Conservation (phyloP, 2,329 filamentous ascomycete species). For the Neurospora sp. region DNA sequence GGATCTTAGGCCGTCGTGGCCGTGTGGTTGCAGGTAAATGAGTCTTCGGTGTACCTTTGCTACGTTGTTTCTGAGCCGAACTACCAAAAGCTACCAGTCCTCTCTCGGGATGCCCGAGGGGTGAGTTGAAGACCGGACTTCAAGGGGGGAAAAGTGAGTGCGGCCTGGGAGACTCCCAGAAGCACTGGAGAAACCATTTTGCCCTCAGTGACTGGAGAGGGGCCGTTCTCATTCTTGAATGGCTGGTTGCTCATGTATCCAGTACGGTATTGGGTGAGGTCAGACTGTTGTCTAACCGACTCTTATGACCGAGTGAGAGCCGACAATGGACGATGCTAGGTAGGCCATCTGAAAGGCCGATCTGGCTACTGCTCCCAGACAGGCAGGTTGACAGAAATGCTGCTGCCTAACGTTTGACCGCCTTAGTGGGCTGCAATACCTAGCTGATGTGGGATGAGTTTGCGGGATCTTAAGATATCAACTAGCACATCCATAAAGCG, state of each 20-base stretch:
- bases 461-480: neutral
- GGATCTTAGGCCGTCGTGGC: neutral
- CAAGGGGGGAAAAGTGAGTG: neutral
- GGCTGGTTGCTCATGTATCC: neutral
- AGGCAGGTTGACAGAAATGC: neutral
- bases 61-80: neutral
- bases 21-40: neutral
- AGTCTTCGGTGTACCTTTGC: neutral
- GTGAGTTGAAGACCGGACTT: neutral
- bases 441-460: neutral
- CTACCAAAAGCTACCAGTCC: neutral
- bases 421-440: neutral
- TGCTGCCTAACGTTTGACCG: neutral
- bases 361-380: neutral
- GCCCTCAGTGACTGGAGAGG: neutral
- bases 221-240: neutral
- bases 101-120: neutral
- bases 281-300: neutral
- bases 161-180: neutral
- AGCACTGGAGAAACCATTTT: neutral
- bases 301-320: neutral
- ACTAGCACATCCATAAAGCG: neutral
- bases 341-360: neutral
- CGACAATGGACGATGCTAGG: neutral
- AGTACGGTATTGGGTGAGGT: neutral